Conservation (phyloP, 257 asterid genomes). For the Rehmannia glutinosa region DNA sequence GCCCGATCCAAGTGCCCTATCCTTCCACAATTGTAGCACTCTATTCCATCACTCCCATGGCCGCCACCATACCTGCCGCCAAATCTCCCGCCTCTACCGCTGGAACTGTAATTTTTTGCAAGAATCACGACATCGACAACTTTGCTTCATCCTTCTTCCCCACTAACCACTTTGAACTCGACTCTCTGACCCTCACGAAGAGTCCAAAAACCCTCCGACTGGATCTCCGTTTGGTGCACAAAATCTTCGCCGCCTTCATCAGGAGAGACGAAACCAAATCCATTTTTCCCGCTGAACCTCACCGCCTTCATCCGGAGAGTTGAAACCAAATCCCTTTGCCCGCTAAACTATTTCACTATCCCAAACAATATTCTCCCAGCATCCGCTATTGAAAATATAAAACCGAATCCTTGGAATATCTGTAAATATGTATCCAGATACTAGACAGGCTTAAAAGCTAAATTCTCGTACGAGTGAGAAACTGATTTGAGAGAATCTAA, state of each 20-base stretch:
- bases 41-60: slow-evolving; percentile 31
- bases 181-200: slow-evolving; percentile 52
- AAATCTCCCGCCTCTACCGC: slow-evolving; percentile 14
- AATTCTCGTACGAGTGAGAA: too few relatives aligned
- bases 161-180: slow-evolving; percentile 35
- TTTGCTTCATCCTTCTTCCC: slow-evolving; percentile 43
- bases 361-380: slow-evolving; percentile 29
- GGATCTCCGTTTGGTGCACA: slow-evolving; percentile 53
- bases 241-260: slow-evolving; percentile 56
- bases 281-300: slow-evolving; percentile 59
- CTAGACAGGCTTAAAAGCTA: too few relatives aligned
- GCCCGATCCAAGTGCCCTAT: slow-evolving; percentile 50
- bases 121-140: slow-evolving; percentile 39
- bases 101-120: slow-evolving; percentile 15
- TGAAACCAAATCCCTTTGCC: too few relatives aligned
- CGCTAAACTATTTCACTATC: slow-evolving; percentile 45
- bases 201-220: slow-evolving; percentile 44
- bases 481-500: too few relatives aligned
- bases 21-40: slow-evolving; percentile 52
- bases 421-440: too few relatives aligned
- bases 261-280: slow-evolving; percentile 45
- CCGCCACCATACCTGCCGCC: too few relatives aligned
- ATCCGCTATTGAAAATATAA: slow-evolving; percentile 31
- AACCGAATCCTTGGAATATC: too few relatives aligned
- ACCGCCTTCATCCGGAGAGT: too few relatives aligned